These are phyloP conservation scores for Plasmodium vinckei DNA, from an alignment of 169 alveolate species.

Conservation along the genomic window DNA sequence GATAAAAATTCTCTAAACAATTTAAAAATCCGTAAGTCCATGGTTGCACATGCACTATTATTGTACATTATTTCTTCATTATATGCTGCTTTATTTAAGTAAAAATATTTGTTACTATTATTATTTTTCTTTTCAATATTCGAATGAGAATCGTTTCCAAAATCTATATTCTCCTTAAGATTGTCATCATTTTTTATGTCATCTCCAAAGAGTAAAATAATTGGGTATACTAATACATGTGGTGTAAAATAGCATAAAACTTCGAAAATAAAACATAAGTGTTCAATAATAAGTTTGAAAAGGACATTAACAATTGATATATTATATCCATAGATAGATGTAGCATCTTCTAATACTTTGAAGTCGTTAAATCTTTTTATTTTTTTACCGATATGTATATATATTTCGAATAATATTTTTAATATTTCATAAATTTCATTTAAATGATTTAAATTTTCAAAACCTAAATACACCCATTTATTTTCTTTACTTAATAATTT, in stretches of 20 bases:
- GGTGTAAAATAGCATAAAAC: slow-evolving; percentile 75
- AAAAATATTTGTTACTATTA: background rate
- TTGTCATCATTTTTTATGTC: background rate
- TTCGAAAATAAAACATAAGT: slow-evolving; percentile 65
- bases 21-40: slow-evolving; percentile 56
- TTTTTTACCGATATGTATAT: slow-evolving; percentile 37
- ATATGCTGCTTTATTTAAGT: slow-evolving; percentile 18
- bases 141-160: background rate
- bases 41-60: slow-evolving; percentile 15
- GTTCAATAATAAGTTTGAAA: slow-evolving; percentile 58
- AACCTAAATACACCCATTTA: slow-evolving; percentile 68
- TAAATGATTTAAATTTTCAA: slow-evolving; percentile 41
- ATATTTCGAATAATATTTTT: slow-evolving; percentile 53
- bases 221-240: slow-evolving; percentile 54
- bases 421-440: slow-evolving; percentile 47
- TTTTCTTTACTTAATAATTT: slow-evolving; percentile 1
- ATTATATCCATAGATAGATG: slow-evolving; percentile 34
- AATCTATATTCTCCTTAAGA: background rate
- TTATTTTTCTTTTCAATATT: background rate
- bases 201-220: slow-evolving; percentile 30
- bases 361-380: slow-evolving; percentile 32
- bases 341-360: slow-evolving; percentile 59
- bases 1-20: slow-evolving; percentile 64
- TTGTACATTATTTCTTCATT: slow-evolving; percentile 57
- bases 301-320: slow-evolving; percentile 43